Evolutionary conservation across 164 flowering plant species (phyloP).

Genomic region (Malania oleifera): DNA sequence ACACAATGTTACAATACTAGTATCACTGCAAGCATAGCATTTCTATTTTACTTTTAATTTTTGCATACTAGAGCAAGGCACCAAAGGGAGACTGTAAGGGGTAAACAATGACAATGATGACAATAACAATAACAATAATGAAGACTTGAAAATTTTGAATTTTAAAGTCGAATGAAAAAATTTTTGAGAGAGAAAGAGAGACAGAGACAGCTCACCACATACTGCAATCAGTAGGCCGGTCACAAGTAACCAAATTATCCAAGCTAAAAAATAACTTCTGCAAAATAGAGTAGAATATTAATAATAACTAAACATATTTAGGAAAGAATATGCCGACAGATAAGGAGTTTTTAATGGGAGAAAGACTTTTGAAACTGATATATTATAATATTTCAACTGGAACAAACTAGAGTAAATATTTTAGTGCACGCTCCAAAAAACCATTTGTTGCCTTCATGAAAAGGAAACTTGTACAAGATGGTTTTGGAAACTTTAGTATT

Average conservation of each 20-base stretch:
- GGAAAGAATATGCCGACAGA: conserved; percentile 1
- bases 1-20: too few species aligned
- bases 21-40: too few species aligned
- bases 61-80: background rate
- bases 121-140: background rate
- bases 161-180: background rate
- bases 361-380: too few species aligned
- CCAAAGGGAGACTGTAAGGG: background rate
- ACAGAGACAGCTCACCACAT: conserved; percentile 62
- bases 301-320: background rate
- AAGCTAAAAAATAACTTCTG: conserved; percentile 71
- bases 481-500: too few species aligned
- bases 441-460: too few species aligned
- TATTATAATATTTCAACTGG: too few species aligned
- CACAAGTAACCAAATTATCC: conserved; percentile 71
- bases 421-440: too few species aligned
- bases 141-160: background rate
- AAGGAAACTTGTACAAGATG: too few species aligned
- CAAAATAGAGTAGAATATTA: conserved; percentile 14
- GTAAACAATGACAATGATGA: background rate
- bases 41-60: too few species aligned
- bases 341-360: too few species aligned
- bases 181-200: background rate
- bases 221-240: conserved; percentile 47
- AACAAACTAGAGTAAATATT: too few species aligned